A percentile compares a stretch with the other conserved stretches of the same genome.
These are phyloP conservation scores for Wickerhamiella brachini DNA, from an alignment of 805 yeast genomes.

Conservation along the genomic window DNA sequence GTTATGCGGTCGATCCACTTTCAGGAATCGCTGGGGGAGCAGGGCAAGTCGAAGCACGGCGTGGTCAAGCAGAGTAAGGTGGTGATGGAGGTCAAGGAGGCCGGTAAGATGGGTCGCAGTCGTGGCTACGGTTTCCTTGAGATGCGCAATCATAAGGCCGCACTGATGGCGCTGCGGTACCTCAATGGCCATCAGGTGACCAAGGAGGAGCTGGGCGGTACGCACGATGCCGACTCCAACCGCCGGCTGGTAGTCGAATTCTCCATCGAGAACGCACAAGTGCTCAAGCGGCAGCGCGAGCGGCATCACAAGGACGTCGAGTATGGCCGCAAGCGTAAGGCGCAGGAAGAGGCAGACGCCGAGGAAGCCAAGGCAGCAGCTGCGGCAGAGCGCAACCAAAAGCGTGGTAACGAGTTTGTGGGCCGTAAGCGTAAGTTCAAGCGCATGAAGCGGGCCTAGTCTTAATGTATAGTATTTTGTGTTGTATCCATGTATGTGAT, in stretches of 20 bases:
- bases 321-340: constrained; percentile 16
- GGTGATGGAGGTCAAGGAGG: constrained; percentile 80
- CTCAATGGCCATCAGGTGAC: constrained; percentile 84
- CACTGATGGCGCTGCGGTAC: constrained; percentile 95
- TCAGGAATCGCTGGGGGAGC: constrained; percentile 37
- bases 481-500: neutral
- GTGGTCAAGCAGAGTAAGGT: constrained; percentile 89
- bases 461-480: neutral
- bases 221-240: constrained; percentile 22
- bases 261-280: constrained; percentile 91
- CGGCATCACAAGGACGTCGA: constrained; percentile 16
- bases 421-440: constrained; percentile 25
- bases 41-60: constrained; percentile 58
- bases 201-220: constrained; percentile 38
- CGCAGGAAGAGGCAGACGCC: constrained; percentile 14
- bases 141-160: constrained; percentile 79
- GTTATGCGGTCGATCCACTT: constrained; percentile 60
- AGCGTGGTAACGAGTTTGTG: constrained; percentile 16
- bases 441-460: constrained; percentile 10
- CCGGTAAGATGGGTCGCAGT: constrained; percentile 77
- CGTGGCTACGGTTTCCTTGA: constrained; percentile 96
- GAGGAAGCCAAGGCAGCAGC: constrained; percentile 7
- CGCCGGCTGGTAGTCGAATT: constrained; percentile 85
- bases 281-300: constrained; percentile 79
- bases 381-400: constrained; percentile 1